A percentile compares a stretch with the other conserved stretches of the same genome.
phyloP scores from a whole-genome alignment of 2,329 filamentous ascomycete species.

The Xylariaceae sp. region DNA sequence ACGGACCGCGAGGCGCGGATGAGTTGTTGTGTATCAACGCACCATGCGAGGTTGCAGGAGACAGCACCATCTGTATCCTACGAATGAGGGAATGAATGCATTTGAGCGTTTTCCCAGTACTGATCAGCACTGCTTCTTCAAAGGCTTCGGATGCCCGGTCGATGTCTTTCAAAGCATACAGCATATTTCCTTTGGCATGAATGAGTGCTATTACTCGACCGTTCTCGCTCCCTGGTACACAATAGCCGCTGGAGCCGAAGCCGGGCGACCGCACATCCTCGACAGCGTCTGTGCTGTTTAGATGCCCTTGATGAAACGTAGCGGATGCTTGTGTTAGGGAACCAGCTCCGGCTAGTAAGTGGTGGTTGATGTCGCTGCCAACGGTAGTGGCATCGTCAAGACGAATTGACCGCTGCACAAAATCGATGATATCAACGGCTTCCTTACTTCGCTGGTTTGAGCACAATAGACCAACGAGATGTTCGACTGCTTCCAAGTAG shows the following conservation, averaged over 20 bases:
- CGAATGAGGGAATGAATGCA: conserved; percentile 76
- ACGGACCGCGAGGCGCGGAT: conserved; percentile 49
- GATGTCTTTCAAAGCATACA: conserved; percentile 85
- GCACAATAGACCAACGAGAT: conserved; percentile 84
- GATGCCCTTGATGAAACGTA: background rate
- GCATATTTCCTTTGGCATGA: conserved; percentile 97
- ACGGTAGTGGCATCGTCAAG: conserved; percentile 33
- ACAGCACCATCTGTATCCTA: conserved; percentile 69
- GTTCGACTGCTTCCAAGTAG: conserved; percentile 93
- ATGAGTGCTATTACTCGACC: conserved; percentile 89
- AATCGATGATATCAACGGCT: conserved; percentile 81
- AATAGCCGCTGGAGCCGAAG: conserved; percentile 78
- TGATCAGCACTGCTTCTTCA: conserved; percentile 90
- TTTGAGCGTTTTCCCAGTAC: conserved; percentile 64
- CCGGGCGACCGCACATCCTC: conserved; percentile 29
- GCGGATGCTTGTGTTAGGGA: too few relatives aligned
- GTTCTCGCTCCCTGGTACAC: conserved; percentile 80
- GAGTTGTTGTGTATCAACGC: conserved; percentile 22
- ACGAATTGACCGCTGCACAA: conserved; percentile 71
- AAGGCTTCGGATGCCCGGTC: conserved; percentile 79
- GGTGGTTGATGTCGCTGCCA: background rate
- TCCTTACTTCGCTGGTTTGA: conserved; percentile 75
- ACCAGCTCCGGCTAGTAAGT: background rate
- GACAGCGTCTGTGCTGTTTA: conserved; percentile 4
- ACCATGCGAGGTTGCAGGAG: conserved; percentile 35